These are phyloP conservation scores for Castanea crenata DNA, from an alignment of 306 rosid species.

Conservation along the genomic window DNA sequence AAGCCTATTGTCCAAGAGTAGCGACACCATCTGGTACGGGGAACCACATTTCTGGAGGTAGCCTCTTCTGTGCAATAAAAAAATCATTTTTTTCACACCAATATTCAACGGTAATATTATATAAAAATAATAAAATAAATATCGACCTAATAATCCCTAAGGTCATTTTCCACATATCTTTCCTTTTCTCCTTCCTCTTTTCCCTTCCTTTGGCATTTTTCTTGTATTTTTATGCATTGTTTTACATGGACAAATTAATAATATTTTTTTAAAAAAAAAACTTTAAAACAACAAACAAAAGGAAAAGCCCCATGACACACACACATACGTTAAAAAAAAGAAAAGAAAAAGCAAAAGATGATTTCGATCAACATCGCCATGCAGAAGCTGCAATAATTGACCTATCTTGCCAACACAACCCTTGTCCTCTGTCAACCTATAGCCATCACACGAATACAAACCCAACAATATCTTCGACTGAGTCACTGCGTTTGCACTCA, in stretches of 20 bases:
- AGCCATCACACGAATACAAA: slow-evolving; percentile 78
- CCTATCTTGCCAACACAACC: slow-evolving; percentile 92
- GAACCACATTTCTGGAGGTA: neutral
- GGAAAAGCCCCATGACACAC: neutral
- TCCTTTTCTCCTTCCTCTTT: neutral
- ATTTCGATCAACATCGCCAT: slow-evolving; percentile 62
- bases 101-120: neutral
- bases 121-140: neutral
- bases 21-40: slow-evolving; percentile 21
- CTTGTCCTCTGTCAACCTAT: slow-evolving; percentile 75
- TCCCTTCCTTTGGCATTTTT: neutral
- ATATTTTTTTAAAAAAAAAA: neutral
- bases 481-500: slow-evolving; percentile 87
- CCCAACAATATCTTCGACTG: slow-evolving; percentile 83
- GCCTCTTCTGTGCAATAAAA: slow-evolving; percentile 2
- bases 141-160: neutral
- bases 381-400: slow-evolving; percentile 85
- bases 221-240: neutral
- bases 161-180: neutral
- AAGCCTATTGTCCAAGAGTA: slow-evolving; percentile 2
- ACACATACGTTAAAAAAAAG: neutral
- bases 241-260: neutral
- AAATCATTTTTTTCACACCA: neutral
- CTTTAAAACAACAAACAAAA: neutral
- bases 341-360: neutral